Evolutionary conservation across 2,329 filamentous ascomycete genomes (phyloP).

Genomic region (Trichoderma sp.): DNA sequence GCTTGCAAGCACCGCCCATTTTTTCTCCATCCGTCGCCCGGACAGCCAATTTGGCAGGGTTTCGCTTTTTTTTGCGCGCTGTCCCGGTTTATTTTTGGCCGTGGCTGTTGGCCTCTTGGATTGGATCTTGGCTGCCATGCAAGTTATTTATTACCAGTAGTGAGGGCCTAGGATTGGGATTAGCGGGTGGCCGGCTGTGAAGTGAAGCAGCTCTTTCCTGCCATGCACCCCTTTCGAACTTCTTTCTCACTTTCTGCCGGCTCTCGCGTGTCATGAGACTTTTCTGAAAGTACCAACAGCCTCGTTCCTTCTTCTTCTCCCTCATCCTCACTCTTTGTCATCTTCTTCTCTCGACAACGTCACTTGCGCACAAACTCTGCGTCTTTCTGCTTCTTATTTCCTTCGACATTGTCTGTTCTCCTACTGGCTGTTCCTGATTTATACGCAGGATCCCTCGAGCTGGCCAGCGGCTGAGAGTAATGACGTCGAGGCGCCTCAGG

Average conservation of each 20-base stretch:
- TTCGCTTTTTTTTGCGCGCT: neutral
- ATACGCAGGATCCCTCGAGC: neutral
- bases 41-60: constrained; percentile 21
- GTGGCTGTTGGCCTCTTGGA: neutral
- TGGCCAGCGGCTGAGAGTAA: constrained; percentile 8
- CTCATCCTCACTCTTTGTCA: neutral
- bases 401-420: neutral
- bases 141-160: neutral
- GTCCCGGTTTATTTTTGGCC: constrained; percentile 6
- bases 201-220: constrained; percentile 15
- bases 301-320: neutral
- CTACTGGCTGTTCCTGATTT: neutral
- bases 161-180: neutral
- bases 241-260: constrained; percentile 14
- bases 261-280: constrained; percentile 11
- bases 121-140: neutral
- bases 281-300: constrained; percentile 9
- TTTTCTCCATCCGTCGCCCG: constrained; percentile 24
- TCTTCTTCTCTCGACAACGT: neutral
- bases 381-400: neutral
- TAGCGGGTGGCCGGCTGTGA: neutral
- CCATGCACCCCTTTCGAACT: constrained; percentile 16
- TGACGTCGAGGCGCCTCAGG: constrained; percentile 16
- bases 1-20: neutral
- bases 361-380: neutral